phyloP scores from a whole-genome alignment of 192 early-diverging fungal genomes.

The Linnemannia schmuckeri region DNA sequence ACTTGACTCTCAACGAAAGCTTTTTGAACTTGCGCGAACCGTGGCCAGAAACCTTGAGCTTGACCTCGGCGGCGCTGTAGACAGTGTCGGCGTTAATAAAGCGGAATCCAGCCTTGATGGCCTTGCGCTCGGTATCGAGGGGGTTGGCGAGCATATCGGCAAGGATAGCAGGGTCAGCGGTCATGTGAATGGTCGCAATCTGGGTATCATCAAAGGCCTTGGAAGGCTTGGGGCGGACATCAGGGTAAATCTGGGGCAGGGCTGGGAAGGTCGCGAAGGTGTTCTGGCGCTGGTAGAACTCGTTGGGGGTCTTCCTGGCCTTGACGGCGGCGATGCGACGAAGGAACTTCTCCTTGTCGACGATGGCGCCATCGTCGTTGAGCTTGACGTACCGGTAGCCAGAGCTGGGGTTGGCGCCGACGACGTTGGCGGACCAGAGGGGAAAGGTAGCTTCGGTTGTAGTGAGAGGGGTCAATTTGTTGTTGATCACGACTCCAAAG shows the following conservation, averaged over 20 bases:
- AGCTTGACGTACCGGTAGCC: constrained; percentile 33
- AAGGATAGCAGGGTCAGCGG: constrained; percentile 28
- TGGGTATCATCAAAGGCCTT: constrained; percentile 53
- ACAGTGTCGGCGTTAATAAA: constrained; percentile 35
- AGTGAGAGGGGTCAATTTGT: constrained; percentile 13
- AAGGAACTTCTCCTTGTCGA: constrained; percentile 20
- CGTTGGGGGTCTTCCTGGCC: constrained; percentile 30
- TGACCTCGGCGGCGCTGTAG: constrained; percentile 34
- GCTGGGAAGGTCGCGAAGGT: constrained; percentile 23
- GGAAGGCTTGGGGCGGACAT: constrained; percentile 10
- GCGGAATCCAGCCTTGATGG: constrained; percentile 33
- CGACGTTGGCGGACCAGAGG: constrained; percentile 41
- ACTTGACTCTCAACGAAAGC: constrained; percentile 56
- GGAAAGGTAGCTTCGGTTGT: constrained; percentile 37
- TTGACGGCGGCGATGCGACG: constrained; percentile 20
- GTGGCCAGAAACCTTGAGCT: constrained; percentile 58
- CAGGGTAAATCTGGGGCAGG: constrained; percentile 24
- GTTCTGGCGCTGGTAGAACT: constrained; percentile 23
- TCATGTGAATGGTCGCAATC: constrained; percentile 55
- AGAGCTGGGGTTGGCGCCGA: constrained; percentile 12
- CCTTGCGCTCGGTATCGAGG: constrained; percentile 27
- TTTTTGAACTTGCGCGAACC: constrained; percentile 53
- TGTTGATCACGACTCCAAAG: constrained; percentile 38
- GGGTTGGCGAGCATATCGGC: constrained; percentile 47
- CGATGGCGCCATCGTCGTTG: neutral